Evolutionary conservation across 2,329 filamentous ascomycete species (phyloP).

Genomic region (Rhinocladiella similis): DNA sequence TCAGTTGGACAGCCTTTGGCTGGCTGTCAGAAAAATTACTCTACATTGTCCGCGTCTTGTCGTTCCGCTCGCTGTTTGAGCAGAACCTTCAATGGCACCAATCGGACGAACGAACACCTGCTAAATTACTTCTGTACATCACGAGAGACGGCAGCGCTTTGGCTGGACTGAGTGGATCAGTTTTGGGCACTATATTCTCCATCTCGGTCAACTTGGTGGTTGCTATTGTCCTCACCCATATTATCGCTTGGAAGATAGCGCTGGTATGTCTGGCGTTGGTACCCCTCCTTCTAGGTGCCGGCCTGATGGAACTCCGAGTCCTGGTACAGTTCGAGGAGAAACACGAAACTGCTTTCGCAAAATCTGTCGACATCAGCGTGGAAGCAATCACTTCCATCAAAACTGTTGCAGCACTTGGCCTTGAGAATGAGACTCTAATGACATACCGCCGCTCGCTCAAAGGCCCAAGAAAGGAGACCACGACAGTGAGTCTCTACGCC

Average conservation of each 20-base stretch:
- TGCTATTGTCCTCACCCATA: conserved; percentile 67
- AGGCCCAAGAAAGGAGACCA: conserved; percentile 51
- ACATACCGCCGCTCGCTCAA: conserved; percentile 48
- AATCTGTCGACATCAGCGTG: conserved; percentile 52
- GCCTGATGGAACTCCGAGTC: conserved; percentile 40
- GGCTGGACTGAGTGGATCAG: conserved; percentile 56
- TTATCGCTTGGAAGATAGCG: conserved; percentile 74
- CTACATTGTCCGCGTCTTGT: conserved; percentile 20
- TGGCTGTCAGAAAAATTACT: conserved; percentile 21
- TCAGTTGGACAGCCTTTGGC: conserved; percentile 49
- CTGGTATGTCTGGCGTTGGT: conserved; percentile 69
- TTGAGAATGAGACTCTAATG: conserved; percentile 50
- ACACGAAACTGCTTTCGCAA: conserved; percentile 52
- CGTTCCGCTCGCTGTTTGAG: conserved; percentile 24
- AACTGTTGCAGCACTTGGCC: conserved; percentile 52
- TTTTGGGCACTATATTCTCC: conserved; percentile 23
- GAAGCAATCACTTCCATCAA: conserved; percentile 56
- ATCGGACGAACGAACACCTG: conserved; percentile 61
- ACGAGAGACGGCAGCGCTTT: conserved; percentile 68
- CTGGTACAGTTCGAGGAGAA: conserved; percentile 60
- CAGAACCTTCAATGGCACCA: conserved; percentile 57
- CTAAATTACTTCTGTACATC: conserved; percentile 65
- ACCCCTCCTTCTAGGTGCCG: conserved; percentile 67
- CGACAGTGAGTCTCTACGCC: conserved; percentile 48
- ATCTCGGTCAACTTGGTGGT: conserved; percentile 63